Conservation (phyloP, 23 red algal species). For the Gracilaria domingensis region DNA sequence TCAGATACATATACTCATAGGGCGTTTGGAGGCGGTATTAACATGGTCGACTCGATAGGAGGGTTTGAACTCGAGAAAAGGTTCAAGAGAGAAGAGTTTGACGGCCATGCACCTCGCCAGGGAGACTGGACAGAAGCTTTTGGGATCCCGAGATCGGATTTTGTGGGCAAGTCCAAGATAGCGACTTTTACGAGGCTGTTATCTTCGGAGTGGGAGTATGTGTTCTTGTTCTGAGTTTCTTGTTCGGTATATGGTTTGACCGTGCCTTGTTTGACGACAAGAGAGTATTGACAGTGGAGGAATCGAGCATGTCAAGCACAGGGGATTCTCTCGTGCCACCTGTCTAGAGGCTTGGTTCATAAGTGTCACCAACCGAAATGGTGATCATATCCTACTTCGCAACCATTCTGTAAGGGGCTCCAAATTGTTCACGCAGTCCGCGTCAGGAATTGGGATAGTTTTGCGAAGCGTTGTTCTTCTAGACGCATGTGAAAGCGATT, state of each 20-base stretch:
- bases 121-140: constrained; percentile 71
- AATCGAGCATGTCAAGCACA: background rate
- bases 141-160: constrained; percentile 73
- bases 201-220: constrained; percentile 61
- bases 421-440: background rate
- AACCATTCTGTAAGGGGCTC: background rate
- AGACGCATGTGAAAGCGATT: background rate
- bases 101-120: constrained; percentile 4
- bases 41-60: constrained; percentile 26
- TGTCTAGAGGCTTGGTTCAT: background rate
- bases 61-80: background rate
- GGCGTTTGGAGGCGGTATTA: constrained; percentile 65
- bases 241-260: constrained; percentile 30
- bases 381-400: background rate
- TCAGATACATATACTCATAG: constrained; percentile 71
- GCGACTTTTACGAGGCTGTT: constrained; percentile 26
- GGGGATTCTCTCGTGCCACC: background rate
- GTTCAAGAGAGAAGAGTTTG: background rate
- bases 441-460: background rate
- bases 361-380: no score
- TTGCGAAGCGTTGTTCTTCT: background rate
- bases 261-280: constrained; percentile 25
- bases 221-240: constrained; percentile 48
- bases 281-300: background rate
- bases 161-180: constrained; percentile 71